These are phyloP conservation scores for Blastobotrys proliferans DNA, from an alignment of 1,139 yeast species.

Conservation along the genomic window DNA sequence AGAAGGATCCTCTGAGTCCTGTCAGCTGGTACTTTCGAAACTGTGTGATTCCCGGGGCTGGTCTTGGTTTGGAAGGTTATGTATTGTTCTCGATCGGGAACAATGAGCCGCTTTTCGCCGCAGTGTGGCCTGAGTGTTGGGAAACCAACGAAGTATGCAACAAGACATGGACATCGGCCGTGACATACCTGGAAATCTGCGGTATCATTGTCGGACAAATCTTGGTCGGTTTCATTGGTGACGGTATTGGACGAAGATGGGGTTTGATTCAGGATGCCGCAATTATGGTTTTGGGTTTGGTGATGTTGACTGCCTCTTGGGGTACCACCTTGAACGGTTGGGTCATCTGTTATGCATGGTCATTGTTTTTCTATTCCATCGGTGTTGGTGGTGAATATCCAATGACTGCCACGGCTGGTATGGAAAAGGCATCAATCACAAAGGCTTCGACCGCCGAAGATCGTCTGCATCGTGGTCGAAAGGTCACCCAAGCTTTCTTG, in stretches of 20 bases:
- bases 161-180: slow-evolving; percentile 34
- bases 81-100: slow-evolving; percentile 39
- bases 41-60: slow-evolving; percentile 38
- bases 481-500: slow-evolving; percentile 38
- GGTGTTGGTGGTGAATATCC: slow-evolving; percentile 99
- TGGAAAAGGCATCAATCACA: slow-evolving; percentile 35
- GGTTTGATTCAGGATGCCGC: slow-evolving; percentile 41
- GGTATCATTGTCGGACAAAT: slow-evolving; percentile 94
- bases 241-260: slow-evolving; percentile 87
- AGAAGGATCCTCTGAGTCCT: slow-evolving; percentile 36
- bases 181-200: slow-evolving; percentile 42
- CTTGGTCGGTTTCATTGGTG: slow-evolving; percentile 82
- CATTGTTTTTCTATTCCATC: slow-evolving; percentile 56
- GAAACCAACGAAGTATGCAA: slow-evolving; percentile 30
- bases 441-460: slow-evolving; percentile 32
- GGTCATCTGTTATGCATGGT: slow-evolving; percentile 60
- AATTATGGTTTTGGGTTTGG: slow-evolving; percentile 54
- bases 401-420: slow-evolving; percentile 63
- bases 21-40: slow-evolving; percentile 35
- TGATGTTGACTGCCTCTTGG: slow-evolving; percentile 62
- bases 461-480: slow-evolving; percentile 41
- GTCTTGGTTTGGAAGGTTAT: slow-evolving; percentile 38
- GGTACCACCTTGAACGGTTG: slow-evolving; percentile 38
- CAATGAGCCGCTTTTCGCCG: slow-evolving; percentile 31
- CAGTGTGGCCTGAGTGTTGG: slow-evolving; percentile 40